Base-by-base conservation (phyloP, 1,284 basidiomycete species). In the Papiliotrema flavescens region DNA sequence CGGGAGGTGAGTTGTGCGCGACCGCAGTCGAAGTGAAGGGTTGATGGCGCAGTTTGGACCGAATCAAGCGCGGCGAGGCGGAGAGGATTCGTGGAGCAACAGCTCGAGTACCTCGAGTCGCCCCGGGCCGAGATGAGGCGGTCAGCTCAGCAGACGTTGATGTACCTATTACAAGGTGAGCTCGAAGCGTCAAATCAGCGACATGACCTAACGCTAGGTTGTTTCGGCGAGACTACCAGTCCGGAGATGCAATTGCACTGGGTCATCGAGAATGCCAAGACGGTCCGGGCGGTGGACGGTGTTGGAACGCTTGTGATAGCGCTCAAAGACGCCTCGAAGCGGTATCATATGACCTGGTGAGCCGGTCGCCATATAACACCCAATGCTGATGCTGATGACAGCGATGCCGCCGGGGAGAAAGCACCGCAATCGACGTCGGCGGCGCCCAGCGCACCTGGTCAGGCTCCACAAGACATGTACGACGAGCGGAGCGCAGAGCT, bases 201-300 rank as follows among this genome's bases (percentile, higher is more conserved):
- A 26, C 40, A 44, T 26, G 15, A 23, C 26, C 39, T 2, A 41
- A 32, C 22, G 22, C n/a, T 23, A 96, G 93, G 95, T 45, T 87
- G 87, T 11, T 98, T 97, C 70, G 88, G 85, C 2, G 92, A 96
- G 74, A 93, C 92, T 0, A 84, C 84, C 5, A 90, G 90, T 32
- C 88, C 91, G 0, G 91, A 96, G 66, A 87, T 96, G 72, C 96
- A 99, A 73, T 78, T 98, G 43, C 89, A 94, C 62, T 95, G 93
- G 88, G 89, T 98, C 63, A 88, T 91, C 57, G 88, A 95, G 74
- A 98, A 98, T 70, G 90, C 90, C 67, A 90, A 89, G 69, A 81
- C 89, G 34, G 86, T 98, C 2, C 83, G 93, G 52, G 80, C 82
- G 23, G 86, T 88, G 0, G 92, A 96, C 70, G 95, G 94, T 17